These are phyloP conservation scores for Trichomonas vaginalis DNA, from an alignment of 208 protist genomes.

Conservation along the genomic window DNA sequence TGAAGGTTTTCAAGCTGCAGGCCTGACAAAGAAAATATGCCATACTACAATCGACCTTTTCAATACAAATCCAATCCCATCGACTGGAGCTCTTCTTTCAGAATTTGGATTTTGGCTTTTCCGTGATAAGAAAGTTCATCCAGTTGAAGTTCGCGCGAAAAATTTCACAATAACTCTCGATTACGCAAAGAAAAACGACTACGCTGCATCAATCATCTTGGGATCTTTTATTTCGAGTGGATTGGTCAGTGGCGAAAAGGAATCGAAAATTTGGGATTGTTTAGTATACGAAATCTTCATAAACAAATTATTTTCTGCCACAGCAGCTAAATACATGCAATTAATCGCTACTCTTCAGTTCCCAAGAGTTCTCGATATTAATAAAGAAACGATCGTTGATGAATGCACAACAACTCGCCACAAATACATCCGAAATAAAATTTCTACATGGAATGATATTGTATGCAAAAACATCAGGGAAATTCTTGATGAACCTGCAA, in stretches of 20 bases:
- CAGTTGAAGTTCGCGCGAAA: neutral
- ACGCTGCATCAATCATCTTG: neutral
- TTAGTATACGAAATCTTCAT: neutral
- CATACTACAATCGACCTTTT: neutral
- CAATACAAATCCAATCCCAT: neutral
- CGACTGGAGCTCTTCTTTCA: neutral
- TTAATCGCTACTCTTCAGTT: neutral
- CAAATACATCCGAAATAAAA: neutral
- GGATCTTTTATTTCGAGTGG: neutral
- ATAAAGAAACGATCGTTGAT: neutral
- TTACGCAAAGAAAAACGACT: neutral
- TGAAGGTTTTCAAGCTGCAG: neutral
- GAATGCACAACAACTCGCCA: neutral
- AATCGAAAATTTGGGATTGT: neutral
- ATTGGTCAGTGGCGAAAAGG: neutral
- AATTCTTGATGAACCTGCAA: neutral
- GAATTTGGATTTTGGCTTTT: neutral
- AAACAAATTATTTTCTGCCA: neutral
- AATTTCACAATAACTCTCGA: neutral
- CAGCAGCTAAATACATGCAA: neutral
- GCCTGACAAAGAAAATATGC: neutral
- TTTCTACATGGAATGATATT: neutral
- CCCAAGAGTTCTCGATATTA: neutral
- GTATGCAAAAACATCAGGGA: neutral
- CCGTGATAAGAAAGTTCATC: neutral